Conservation (phyloP, 106 monocot species). For the Alisma plantagoaquatica region DNA sequence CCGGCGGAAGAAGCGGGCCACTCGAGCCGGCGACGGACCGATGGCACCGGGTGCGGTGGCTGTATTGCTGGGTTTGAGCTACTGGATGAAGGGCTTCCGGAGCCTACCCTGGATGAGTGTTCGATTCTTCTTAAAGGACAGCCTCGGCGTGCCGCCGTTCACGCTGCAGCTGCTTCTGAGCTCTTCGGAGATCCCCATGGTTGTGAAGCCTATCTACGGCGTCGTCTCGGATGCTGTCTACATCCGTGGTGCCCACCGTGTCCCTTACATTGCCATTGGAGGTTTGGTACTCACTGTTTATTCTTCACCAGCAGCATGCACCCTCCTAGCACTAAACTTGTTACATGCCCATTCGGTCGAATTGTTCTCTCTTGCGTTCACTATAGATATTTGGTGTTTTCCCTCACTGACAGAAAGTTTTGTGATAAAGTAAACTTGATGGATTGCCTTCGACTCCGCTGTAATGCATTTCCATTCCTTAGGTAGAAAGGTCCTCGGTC, state of each 20-base stretch:
- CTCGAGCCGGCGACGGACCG: background rate
- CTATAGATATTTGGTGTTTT: no score
- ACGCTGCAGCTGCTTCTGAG: conserved; percentile 54
- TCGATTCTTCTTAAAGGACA: conserved; percentile 63
- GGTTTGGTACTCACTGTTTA: no score
- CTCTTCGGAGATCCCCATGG: conserved; percentile 66
- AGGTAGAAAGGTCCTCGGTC: no score
- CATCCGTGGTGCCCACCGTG: conserved; percentile 44
- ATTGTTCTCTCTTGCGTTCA: no score
- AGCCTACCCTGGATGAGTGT: conserved; percentile 63
- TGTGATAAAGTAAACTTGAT: no score
- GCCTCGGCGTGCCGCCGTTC: conserved; percentile 32
- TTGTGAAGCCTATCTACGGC: conserved; percentile 66
- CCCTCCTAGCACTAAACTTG: no score
- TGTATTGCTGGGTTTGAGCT: conserved; percentile 42
- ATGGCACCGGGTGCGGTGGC: background rate
- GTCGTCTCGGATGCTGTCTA: conserved; percentile 58
- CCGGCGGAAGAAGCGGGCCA: no score
- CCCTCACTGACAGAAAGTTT: no score
- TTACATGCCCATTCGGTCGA: no score
- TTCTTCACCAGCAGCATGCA: no score
- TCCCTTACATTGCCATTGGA: conserved; percentile 76
- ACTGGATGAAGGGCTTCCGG: conserved; percentile 64
- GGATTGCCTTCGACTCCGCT: no score
- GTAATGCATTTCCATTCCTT: no score